Base-by-base conservation (phyloP, 2,329 filamentous ascomycete genomes). In the Didymella keratinophila region DNA sequence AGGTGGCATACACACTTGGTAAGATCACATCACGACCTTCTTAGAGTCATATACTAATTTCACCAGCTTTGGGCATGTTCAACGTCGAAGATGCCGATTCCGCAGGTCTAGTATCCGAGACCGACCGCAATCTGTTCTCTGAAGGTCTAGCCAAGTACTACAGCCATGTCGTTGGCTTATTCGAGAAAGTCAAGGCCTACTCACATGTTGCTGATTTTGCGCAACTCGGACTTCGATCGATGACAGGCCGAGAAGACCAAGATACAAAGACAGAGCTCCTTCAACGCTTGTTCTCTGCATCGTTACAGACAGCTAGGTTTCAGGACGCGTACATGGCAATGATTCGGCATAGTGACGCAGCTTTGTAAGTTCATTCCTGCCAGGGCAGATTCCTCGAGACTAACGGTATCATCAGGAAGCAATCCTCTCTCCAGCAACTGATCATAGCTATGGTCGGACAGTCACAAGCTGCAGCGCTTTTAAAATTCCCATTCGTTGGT, bases 131-230 rank as follows among this genome's bases (percentile, higher is more conserved):
- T 52, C 80, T 74, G 51, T 88, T 89, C 71, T 83, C 93, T 71
- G 86, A 86, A 55, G 95, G 94, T 1, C 83, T 93, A 39, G 85
- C 92, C 5, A 88, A 86, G 62, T 99, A 97, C 78, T 96, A 96
- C 76, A 87, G 89, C 41, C 95, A 99, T 74, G 86, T 98, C 49
- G 85, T 93, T 12, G 84, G 87, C 20, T 83, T 99, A 1, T 98
- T 91, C 71, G 93, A 97, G 73, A 86, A 86, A 66, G 85, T 87
- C 42, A 90, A 89, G 66, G 87, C 89, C 0, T 91, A 91, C 75
- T 90, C 91, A 1, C 91, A 90, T 69, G 91, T 96, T 39, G 86
- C 92, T 6, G 91, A 96, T 65, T 97, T 97, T 80, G 88, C 91
- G 37, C 85, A 87, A 37, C 80, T 93, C 23, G 88, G 91, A 6